Percentiles rank a stretch among this genome's conserved stretches.
Evolutionary conservation across 148 eudicot species (phyloP).

Genomic region (Diospyros lotus): DNA sequence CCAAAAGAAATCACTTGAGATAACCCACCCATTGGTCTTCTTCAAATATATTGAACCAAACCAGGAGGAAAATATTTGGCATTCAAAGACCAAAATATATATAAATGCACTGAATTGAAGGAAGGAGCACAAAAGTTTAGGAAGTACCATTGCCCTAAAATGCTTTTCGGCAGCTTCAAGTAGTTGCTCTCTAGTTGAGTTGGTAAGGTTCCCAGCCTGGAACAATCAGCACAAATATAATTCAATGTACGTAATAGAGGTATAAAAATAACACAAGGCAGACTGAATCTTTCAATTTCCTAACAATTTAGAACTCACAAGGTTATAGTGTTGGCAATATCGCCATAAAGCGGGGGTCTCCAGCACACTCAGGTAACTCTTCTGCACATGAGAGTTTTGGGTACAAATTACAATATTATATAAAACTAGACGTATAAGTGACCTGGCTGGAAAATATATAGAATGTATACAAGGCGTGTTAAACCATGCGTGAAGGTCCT

Average conservation of each 20-base stretch:
- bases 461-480: neutral
- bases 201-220: slow-evolving; percentile 51
- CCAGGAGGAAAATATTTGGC: no score
- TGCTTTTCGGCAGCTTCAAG: slow-evolving; percentile 66
- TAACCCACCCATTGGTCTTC: no score
- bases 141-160: slow-evolving; percentile 58
- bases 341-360: slow-evolving; percentile 65
- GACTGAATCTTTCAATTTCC: no score
- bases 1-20: no score
- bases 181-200: slow-evolving; percentile 63
- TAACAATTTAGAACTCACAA: slow-evolving; percentile 37
- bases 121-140: neutral
- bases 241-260: neutral
- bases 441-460: neutral
- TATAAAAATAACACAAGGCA: neutral
- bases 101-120: neutral
- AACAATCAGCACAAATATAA: neutral
- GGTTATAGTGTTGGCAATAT: slow-evolving; percentile 66
- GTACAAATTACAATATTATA: no score
- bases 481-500: slow-evolving; percentile 10
- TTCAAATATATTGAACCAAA: no score
- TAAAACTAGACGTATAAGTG: no score
- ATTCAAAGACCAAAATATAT: no score
- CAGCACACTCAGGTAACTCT: slow-evolving; percentile 64
- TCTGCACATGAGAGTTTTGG: slow-evolving; percentile 27